Percentiles rank a stretch among this genome's conserved stretches.
Evolutionary conservation across 371 early-diverging fungal species (phyloP).

Genomic region (Batkoa obscura): DNA sequence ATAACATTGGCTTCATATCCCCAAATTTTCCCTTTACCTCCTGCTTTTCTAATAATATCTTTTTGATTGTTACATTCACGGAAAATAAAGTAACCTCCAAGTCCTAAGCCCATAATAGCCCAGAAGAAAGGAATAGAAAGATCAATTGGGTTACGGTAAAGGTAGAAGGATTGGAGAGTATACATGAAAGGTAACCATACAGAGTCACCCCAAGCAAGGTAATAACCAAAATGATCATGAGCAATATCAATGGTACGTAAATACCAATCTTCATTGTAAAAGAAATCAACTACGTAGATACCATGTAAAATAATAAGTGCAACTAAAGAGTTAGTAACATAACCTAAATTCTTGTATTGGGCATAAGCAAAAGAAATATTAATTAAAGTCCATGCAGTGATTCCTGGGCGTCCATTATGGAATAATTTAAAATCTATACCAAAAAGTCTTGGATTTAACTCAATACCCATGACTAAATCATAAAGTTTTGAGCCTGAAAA

Average conservation of each 20-base stretch:
- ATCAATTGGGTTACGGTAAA: constrained; percentile 45
- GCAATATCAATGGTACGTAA: constrained; percentile 51
- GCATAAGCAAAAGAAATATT: constrained; percentile 44
- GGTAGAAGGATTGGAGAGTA: constrained; percentile 60
- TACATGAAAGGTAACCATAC: constrained; percentile 67
- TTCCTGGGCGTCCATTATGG: constrained; percentile 67
- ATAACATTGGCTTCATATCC: constrained; percentile 49
- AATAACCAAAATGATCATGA: constrained; percentile 63
- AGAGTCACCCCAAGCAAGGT: constrained; percentile 64
- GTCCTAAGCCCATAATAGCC: constrained; percentile 23
- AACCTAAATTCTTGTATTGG: constrained; percentile 43
- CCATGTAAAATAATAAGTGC: constrained; percentile 46
- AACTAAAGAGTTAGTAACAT: constrained; percentile 59
- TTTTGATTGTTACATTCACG: constrained; percentile 64
- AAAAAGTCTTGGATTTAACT: constrained; percentile 60
- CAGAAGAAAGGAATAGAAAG: constrained; percentile 24
- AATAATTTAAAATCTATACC: constrained; percentile 65
- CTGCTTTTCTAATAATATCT: constrained; percentile 38
- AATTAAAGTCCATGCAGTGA: constrained; percentile 65
- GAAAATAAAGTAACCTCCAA: constrained; percentile 56
- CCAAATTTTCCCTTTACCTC: constrained; percentile 59
- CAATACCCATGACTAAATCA: constrained; percentile 56
- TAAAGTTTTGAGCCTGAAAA: constrained; percentile 41
- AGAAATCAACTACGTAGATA: constrained; percentile 58
- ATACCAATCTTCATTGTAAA: constrained; percentile 71